Percentiles rank a stretch among this genome's conserved stretches.
Conservation (phyloP, 345 rosid genomes). For the Raphanus raphanistrum region DNA sequence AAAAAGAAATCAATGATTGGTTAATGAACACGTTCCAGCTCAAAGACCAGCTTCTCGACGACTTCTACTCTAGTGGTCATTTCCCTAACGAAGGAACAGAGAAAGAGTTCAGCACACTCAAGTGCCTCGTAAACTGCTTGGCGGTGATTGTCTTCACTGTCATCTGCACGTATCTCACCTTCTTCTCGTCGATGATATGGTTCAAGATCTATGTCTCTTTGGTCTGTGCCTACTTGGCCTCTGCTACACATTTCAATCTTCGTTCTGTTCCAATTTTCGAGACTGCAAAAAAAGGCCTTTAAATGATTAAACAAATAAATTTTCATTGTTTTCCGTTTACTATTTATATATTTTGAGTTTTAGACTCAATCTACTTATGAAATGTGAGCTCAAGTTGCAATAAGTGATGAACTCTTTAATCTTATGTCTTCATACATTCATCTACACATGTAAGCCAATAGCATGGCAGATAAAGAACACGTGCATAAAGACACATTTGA, state of each 20-base stretch:
- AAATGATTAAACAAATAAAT: neutral
- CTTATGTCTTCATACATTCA: neutral
- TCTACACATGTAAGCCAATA: constrained; percentile 23
- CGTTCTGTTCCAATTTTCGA: constrained; percentile 52
- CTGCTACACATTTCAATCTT: constrained; percentile 71
- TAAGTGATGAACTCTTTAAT: neutral
- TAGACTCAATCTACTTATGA: constrained; percentile 1
- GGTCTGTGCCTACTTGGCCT: constrained; percentile 60
- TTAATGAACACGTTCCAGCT: constrained; percentile 55
- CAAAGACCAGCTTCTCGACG: constrained; percentile 66
- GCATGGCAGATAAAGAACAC: constrained; percentile 3
- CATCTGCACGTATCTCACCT: constrained; percentile 51
- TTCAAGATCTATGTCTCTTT: constrained; percentile 63
- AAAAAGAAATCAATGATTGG: constrained; percentile 58
- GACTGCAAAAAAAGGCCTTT: constrained; percentile 24
- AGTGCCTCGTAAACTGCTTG: constrained; percentile 55
- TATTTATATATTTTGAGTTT: neutral
- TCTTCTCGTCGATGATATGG: constrained; percentile 66
- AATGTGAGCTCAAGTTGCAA: constrained; percentile 20
- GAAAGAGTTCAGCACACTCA: constrained; percentile 52
- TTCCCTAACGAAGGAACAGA: constrained; percentile 69
- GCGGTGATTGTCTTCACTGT: constrained; percentile 54
- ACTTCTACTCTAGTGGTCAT: constrained; percentile 63
- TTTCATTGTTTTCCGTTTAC: neutral
- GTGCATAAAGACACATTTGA: neutral